phyloP scores from a whole-genome alignment of 805 yeast genomes.

The Starmerella roubikii region DNA sequence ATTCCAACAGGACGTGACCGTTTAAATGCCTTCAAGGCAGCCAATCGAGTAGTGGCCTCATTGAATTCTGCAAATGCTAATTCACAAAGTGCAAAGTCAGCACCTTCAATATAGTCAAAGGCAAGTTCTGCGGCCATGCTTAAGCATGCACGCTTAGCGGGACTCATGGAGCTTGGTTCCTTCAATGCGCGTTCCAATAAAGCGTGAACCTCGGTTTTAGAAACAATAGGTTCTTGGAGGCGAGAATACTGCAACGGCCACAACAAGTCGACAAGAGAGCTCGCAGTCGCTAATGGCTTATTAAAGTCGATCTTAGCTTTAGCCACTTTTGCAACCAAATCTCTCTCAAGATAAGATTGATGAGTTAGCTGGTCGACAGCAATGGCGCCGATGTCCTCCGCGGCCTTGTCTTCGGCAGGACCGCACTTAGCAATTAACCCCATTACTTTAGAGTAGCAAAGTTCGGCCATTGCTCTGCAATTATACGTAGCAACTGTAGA shows the following conservation, averaged over 20 bases:
- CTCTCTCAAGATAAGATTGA: not conserved
- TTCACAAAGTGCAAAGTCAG: slow-evolving; percentile 4
- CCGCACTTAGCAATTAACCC: not conserved
- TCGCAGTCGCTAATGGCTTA: not conserved
- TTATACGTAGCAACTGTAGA: slow-evolving; percentile 14
- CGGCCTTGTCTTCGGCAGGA: not conserved
- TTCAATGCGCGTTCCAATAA: slow-evolving; percentile 1
- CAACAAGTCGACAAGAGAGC: not conserved
- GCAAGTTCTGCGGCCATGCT: slow-evolving; percentile 7
- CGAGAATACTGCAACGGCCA: not conserved
- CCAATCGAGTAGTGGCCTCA: slow-evolving; percentile 2
- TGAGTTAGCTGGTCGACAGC: not conserved
- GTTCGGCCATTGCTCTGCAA: slow-evolving; percentile 15
- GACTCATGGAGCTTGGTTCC: slow-evolving; percentile 2
- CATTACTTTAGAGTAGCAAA: slow-evolving; percentile 2
- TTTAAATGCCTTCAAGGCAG: slow-evolving; percentile 8
- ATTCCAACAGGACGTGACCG: slow-evolving; percentile 26
- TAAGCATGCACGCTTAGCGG: not conserved
- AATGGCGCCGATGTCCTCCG: not conserved
- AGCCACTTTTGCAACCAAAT: not conserved
- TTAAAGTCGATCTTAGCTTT: not conserved
- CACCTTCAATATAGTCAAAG: slow-evolving; percentile 2
- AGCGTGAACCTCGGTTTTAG: not conserved
- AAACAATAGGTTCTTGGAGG: not conserved
- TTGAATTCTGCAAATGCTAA: slow-evolving; percentile 7